Conservation (phyloP, 23 red algal genomes). For the Gracilariopsis chorda region DNA sequence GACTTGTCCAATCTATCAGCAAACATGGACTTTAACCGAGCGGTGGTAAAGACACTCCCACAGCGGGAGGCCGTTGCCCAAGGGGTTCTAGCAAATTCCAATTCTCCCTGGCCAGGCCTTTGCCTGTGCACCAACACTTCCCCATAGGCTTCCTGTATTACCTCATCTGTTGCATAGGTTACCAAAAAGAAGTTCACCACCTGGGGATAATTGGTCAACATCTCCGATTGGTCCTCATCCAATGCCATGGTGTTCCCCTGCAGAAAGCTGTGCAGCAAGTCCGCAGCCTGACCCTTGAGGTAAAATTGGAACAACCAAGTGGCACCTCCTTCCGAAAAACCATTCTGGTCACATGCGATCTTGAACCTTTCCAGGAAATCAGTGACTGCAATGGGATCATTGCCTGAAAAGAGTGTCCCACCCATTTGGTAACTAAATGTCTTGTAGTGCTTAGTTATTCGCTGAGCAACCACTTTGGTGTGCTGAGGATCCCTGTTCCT, state of each 20-base stretch:
- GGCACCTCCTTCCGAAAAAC: not conserved
- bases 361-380: slow-evolving; percentile 7
- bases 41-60: not conserved
- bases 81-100: too few relatives aligned
- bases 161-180: slow-evolving; percentile 6
- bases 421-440: not conserved
- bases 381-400: too few relatives aligned
- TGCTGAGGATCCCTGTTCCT: not conserved
- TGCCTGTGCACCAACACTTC: too few relatives aligned
- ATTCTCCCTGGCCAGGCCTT: too few relatives aligned
- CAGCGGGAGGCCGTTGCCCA: too few relatives aligned
- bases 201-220: too few relatives aligned
- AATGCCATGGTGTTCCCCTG: too few relatives aligned
- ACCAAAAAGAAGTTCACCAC: too few relatives aligned
- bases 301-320: slow-evolving; percentile 15
- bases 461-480: not conserved
- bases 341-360: slow-evolving; percentile 9
- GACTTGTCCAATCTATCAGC: not conserved
- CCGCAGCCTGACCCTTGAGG: too few relatives aligned
- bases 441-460: not conserved
- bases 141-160: too few relatives aligned
- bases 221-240: too few relatives aligned
- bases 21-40: slow-evolving; percentile 3
- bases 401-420: not conserved
- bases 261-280: too few relatives aligned